phyloP scores from a whole-genome alignment of 2,329 filamentous ascomycete species.

The Paraphoma sp. region DNA sequence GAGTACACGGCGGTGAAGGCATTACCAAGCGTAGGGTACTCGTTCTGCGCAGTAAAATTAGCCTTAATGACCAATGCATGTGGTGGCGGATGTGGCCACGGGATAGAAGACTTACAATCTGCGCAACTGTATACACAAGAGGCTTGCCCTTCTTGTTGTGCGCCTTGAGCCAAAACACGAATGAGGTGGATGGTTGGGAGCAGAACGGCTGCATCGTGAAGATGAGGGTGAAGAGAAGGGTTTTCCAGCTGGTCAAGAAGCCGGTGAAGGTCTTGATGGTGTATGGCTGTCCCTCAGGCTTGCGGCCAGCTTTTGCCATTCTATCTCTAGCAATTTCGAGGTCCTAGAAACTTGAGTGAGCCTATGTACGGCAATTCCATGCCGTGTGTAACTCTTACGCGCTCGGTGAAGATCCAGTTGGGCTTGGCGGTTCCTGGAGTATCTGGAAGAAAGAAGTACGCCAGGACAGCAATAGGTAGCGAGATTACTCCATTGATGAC shows the following conservation, averaged over 20 bases:
- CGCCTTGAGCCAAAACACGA: conserved; percentile 23
- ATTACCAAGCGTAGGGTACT: conserved; percentile 25
- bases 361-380: not conserved
- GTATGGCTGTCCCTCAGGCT: conserved; percentile 18
- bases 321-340: conserved; percentile 12
- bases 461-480: conserved; percentile 18
- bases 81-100: not conserved
- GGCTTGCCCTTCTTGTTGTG: conserved; percentile 27
- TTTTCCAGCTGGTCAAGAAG: conserved; percentile 20
- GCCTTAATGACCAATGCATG: not conserved
- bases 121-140: conserved; percentile 16
- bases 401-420: conserved; percentile 19
- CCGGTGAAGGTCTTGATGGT: conserved; percentile 11
- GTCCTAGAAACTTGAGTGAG: conserved; percentile 11
- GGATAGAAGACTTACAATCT: conserved; percentile 20
- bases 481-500: conserved; percentile 28
- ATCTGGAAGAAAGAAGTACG: conserved; percentile 25
- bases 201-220: conserved; percentile 24
- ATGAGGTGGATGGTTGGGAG: conserved; percentile 21
- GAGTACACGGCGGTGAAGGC: conserved; percentile 30
- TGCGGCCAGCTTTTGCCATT: conserved; percentile 14
- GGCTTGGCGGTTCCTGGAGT: conserved; percentile 25
- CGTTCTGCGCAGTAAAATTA: conserved; percentile 9
- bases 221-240: conserved; percentile 18
- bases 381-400: conserved; percentile 1